Percentiles rank a stretch among this genome's conserved stretches.
Evolutionary conservation across 2,329 filamentous ascomycete genomes (phyloP).

Genomic region (Aspergillus proliferans): DNA sequence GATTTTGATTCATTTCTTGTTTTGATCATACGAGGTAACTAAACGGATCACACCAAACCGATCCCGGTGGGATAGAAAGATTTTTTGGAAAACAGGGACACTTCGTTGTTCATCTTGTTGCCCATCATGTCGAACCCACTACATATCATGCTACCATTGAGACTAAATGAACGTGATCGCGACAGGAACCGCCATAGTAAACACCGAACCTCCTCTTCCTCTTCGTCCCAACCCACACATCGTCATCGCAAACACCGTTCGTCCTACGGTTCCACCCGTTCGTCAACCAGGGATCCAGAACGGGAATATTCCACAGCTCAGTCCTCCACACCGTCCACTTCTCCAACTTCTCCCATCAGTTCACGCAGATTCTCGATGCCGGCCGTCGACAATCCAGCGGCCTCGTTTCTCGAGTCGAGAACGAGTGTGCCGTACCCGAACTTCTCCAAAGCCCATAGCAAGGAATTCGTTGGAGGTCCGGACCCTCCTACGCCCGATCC

Average conservation of each 20-base stretch:
- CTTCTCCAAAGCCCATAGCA: conserved; percentile 87
- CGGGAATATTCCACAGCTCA: conserved; percentile 22
- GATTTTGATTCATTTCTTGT: not conserved
- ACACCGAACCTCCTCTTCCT: conserved; percentile 21
- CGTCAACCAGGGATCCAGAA: conserved; percentile 30
- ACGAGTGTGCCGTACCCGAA: conserved; percentile 65
- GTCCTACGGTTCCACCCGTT: conserved; percentile 24
- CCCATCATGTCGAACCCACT: conserved; percentile 13
- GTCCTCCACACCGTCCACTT: conserved; percentile 22
- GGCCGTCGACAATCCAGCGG: conserved; percentile 38
- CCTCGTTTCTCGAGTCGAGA: conserved; percentile 39
- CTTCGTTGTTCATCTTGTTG: conserved; percentile 9
- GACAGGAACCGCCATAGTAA: conserved; percentile 19
- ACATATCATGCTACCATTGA: conserved; percentile 32
- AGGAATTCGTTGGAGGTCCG: conserved; percentile 62
- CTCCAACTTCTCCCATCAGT: conserved; percentile 16
- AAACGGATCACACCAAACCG: conserved; percentile 8
- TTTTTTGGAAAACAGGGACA: conserved; percentile 4
- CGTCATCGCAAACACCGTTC: conserved; percentile 9
- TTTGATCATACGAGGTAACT: conserved; percentile 17
- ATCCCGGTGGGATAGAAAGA: conserved; percentile 8
- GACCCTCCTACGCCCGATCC: conserved; percentile 61
- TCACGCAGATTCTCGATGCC: conserved; percentile 47
- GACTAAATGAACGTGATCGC: conserved; percentile 30
- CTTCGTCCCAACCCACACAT: conserved; percentile 22